These are phyloP conservation scores for Aspergillus pseudoviridinutans DNA, from an alignment of 2,329 filamentous ascomycete genomes.

Conservation along the genomic window DNA sequence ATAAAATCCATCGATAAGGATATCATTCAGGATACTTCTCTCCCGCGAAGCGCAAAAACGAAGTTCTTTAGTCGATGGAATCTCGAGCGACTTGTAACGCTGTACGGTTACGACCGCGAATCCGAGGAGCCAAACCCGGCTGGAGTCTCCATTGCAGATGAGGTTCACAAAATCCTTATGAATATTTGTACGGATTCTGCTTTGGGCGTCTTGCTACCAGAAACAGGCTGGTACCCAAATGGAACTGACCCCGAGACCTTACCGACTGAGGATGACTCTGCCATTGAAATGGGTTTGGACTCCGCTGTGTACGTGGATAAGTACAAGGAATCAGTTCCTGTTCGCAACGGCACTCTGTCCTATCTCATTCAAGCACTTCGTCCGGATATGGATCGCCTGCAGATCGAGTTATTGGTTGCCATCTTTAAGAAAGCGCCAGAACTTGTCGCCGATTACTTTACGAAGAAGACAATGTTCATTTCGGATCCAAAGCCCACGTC, in stretches of 20 bases:
- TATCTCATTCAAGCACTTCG: slow-evolving; percentile 74
- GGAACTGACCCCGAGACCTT: slow-evolving; percentile 58
- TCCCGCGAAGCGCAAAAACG: slow-evolving; percentile 71
- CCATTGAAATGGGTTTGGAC: slow-evolving; percentile 64
- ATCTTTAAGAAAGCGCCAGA: slow-evolving; percentile 83
- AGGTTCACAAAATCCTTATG: slow-evolving; percentile 71
- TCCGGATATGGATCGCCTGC: slow-evolving; percentile 75
- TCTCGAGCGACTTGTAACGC: slow-evolving; percentile 65
- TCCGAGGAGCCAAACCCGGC: slow-evolving; percentile 44
- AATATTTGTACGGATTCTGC: slow-evolving; percentile 68
- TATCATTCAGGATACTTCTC: slow-evolving; percentile 69
- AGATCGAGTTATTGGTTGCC: slow-evolving; percentile 74
- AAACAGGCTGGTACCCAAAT: slow-evolving; percentile 80
- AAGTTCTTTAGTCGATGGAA: slow-evolving; percentile 71
- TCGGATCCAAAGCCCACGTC: slow-evolving; percentile 90
- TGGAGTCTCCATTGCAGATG: slow-evolving; percentile 57
- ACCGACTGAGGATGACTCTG: slow-evolving; percentile 43
- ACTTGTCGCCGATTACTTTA: slow-evolving; percentile 82
- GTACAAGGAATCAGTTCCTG: slow-evolving; percentile 62
- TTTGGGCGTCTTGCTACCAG: slow-evolving; percentile 70
- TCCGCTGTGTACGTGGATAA: slow-evolving; percentile 66
- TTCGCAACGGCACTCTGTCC: slow-evolving; percentile 75
- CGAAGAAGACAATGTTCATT: slow-evolving; percentile 71
- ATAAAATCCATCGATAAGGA: slow-evolving; percentile 65
- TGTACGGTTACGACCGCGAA: slow-evolving; percentile 57